These are phyloP conservation scores for Nematodospora anomalae DNA, from an alignment of 1,139 yeast species.

Conservation along the genomic window DNA sequence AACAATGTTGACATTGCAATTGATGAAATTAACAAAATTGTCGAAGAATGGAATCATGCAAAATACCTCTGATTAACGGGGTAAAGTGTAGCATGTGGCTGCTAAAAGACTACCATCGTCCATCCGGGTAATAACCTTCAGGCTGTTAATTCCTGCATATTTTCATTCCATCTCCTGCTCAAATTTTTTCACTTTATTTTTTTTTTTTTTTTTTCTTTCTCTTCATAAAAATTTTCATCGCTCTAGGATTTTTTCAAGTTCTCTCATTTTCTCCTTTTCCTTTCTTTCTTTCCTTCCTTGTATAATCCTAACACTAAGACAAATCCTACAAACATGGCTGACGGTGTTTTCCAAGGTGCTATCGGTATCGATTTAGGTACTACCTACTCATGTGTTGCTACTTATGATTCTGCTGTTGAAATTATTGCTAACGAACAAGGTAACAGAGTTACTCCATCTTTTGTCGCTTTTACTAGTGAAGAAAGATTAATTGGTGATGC, in stretches of 20 bases:
- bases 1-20: constrained; percentile 20
- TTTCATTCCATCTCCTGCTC: neutral
- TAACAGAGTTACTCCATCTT: constrained; percentile 98
- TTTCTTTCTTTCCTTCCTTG: constrained; percentile 17
- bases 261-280: constrained; percentile 16
- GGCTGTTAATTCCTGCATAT: neutral
- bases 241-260: constrained; percentile 12
- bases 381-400: constrained; percentile 97
- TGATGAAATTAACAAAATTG: constrained; percentile 15
- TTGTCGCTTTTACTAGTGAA: constrained; percentile 95
- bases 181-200: neutral
- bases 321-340: constrained; percentile 63
- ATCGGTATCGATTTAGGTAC: constrained; percentile 99
- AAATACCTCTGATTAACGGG: too few relatives aligned
- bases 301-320: constrained; percentile 13
- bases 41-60: neutral
- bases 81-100: neutral
- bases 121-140: neutral
- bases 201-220: neutral
- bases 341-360: constrained; percentile 99
- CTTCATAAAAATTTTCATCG: constrained; percentile 16
- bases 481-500: constrained; percentile 99
- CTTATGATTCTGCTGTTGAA: constrained; percentile 85
- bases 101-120: neutral
- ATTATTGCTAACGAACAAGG: constrained; percentile 99